Evolutionary conservation across 805 yeast species (phyloP).

Genomic region (Pichia insulana): DNA sequence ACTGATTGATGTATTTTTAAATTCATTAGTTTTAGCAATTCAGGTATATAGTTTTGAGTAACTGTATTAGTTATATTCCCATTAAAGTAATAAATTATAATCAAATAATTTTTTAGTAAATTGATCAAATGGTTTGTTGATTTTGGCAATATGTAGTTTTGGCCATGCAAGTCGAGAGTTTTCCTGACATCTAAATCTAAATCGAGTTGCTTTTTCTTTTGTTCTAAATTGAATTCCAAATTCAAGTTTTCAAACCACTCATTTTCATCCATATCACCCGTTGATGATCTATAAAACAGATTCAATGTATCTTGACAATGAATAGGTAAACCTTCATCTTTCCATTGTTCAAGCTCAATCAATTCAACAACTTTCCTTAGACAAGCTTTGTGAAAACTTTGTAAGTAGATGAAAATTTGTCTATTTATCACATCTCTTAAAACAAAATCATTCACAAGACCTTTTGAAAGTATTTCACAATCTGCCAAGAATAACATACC

Average conservation of each 20-base stretch:
- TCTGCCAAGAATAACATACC: constrained; percentile 66
- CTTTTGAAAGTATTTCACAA: constrained; percentile 70
- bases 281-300: constrained; percentile 39
- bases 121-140: constrained; percentile 34
- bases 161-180: constrained; percentile 38
- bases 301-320: constrained; percentile 42
- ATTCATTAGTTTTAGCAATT: constrained; percentile 43
- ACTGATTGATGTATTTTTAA: constrained; percentile 50
- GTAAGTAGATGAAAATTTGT: constrained; percentile 54
- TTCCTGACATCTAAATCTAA: constrained; percentile 16
- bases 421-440: constrained; percentile 58
- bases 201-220: neutral
- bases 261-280: constrained; percentile 33
- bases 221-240: constrained; percentile 11
- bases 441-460: constrained; percentile 48
- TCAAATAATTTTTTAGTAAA: constrained; percentile 43
- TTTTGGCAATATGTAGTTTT: constrained; percentile 51
- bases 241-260: constrained; percentile 38
- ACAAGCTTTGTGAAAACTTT: constrained; percentile 44
- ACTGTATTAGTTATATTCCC: constrained; percentile 26
- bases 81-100: constrained; percentile 26
- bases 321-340: constrained; percentile 50
- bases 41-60: constrained; percentile 24
- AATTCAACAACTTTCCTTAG: constrained; percentile 37
- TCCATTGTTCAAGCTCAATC: constrained; percentile 72